Conservation (phyloP, 495 filamentous ascomycete genomes). For the Penicillium ucsense region DNA sequence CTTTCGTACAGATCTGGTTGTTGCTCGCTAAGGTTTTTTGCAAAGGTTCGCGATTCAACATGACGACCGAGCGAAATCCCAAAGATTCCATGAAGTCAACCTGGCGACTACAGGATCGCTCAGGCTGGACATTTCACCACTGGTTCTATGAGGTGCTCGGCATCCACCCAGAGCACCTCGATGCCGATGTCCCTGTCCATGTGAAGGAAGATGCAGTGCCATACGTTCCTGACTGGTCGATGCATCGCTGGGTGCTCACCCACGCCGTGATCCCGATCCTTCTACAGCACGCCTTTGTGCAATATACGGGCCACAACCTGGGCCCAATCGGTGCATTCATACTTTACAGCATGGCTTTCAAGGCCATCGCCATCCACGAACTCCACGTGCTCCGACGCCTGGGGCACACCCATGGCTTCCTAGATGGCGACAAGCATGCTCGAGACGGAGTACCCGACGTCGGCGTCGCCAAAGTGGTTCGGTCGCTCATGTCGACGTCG, state of each 20-base stretch:
- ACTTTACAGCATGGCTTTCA: slow-evolving; percentile 20
- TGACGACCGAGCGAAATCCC: slow-evolving; percentile 15
- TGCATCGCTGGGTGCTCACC: slow-evolving; percentile 22
- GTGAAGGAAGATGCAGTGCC: slow-evolving; percentile 19
- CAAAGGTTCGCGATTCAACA: neutral
- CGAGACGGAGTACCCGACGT: slow-evolving; percentile 30
- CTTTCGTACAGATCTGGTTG: neutral
- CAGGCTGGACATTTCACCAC: slow-evolving; percentile 22
- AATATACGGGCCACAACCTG: slow-evolving; percentile 17
- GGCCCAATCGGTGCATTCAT: slow-evolving; percentile 16
- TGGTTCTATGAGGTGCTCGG: slow-evolving; percentile 25
- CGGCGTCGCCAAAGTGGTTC: slow-evolving; percentile 22
- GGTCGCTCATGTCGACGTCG: slow-evolving; percentile 19
- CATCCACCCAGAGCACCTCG: slow-evolving; percentile 20
- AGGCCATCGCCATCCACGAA: slow-evolving; percentile 23
- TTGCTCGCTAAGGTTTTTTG: neutral
- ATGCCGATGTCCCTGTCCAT: slow-evolving; percentile 16
- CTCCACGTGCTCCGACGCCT: slow-evolving; percentile 21
- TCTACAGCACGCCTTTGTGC: slow-evolving; percentile 21
- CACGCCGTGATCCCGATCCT: slow-evolving; percentile 18
- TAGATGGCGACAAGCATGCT: slow-evolving; percentile 29
- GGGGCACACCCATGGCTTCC: slow-evolving; percentile 23
- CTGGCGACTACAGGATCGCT: slow-evolving; percentile 19
- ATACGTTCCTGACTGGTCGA: slow-evolving; percentile 21
- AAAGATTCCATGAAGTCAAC: slow-evolving; percentile 30